A percentile compares a stretch with the other conserved stretches of the same genome.
Conservation (phyloP, 192 early-diverging fungal species). For the Spizellomyces punctatus region DNA sequence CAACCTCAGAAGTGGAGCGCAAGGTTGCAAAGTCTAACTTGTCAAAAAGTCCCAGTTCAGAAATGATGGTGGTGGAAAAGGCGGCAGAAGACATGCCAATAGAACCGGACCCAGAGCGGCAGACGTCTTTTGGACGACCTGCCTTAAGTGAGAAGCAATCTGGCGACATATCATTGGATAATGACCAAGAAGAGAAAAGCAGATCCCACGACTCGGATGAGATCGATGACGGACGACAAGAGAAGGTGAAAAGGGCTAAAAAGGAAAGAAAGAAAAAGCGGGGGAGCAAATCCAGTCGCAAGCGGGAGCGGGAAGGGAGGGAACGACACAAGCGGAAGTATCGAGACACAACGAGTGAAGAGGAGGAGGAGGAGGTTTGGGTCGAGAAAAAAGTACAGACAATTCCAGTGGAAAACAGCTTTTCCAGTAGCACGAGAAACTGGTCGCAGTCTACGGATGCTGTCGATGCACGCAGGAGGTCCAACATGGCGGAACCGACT, state of each 20-base stretch:
- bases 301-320: slow-evolving; percentile 6
- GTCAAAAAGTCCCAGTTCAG: too few species aligned
- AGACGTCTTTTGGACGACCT: not conserved
- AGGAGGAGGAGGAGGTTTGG: not conserved
- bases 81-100: not conserved
- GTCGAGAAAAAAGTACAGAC: not conserved
- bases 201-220: too few species aligned
- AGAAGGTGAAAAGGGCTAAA: slow-evolving; percentile 35
- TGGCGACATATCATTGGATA: not conserved
- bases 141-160: not conserved
- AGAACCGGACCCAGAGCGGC: not conserved
- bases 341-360: not conserved
- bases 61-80: not conserved
- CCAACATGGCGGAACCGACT: too few species aligned
- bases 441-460: too few species aligned
- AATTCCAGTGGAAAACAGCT: not conserved
- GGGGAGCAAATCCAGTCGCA: not conserved
- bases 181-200: not conserved
- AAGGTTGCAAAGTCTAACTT: too few species aligned
- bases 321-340: slow-evolving; percentile 1
- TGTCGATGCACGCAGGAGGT: too few species aligned
- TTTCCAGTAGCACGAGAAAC: too few species aligned
- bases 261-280: slow-evolving; percentile 25
- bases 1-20: too few species aligned
- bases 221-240: not conserved